Percentiles rank a stretch among this genome's conserved stretches.
Evolutionary conservation across 345 rosid genomes (phyloP).

Genomic region (Salix udensis): DNA sequence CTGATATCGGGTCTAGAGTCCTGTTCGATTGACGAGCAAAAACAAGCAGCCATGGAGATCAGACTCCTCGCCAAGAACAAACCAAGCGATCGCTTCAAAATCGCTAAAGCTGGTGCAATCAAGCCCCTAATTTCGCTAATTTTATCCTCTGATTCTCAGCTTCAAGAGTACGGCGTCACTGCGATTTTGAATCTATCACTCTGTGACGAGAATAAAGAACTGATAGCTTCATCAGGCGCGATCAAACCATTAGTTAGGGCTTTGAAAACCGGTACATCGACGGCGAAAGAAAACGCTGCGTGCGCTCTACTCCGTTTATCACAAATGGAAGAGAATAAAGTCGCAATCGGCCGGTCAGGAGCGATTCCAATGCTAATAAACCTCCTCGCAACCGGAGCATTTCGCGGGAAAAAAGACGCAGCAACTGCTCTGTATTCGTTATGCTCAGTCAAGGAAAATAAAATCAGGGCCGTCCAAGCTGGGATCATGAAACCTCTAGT

Average conservation of each 20-base stretch:
- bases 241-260: slow-evolving; percentile 78
- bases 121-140: slow-evolving; percentile 63
- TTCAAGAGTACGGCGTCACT: slow-evolving; percentile 92
- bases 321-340: slow-evolving; percentile 75
- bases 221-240: slow-evolving; percentile 75
- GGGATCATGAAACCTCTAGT: slow-evolving; percentile 80
- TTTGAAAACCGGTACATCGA: slow-evolving; percentile 62
- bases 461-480: slow-evolving; percentile 67
- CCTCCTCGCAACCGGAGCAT: slow-evolving; percentile 62
- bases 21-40: slow-evolving; percentile 71
- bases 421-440: slow-evolving; percentile 82
- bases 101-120: slow-evolving; percentile 81
- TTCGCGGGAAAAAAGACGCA: slow-evolving; percentile 90
- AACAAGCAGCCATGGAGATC: slow-evolving; percentile 96
- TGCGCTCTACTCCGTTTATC: slow-evolving; percentile 89
- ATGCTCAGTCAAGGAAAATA: slow-evolving; percentile 78
- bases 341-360: slow-evolving; percentile 85
- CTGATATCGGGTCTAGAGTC: slow-evolving; percentile 71
- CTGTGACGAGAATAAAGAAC: slow-evolving; percentile 85
- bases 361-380: slow-evolving; percentile 68
- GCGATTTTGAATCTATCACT: slow-evolving; percentile 84
- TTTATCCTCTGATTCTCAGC: slow-evolving; percentile 66
- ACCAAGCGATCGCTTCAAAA: slow-evolving; percentile 72
- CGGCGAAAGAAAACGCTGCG: slow-evolving; percentile 86
- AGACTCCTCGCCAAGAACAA: slow-evolving; percentile 88